Base-by-base conservation (phyloP, 805 yeast species). In the Yamadazyma scolyti region DNA sequence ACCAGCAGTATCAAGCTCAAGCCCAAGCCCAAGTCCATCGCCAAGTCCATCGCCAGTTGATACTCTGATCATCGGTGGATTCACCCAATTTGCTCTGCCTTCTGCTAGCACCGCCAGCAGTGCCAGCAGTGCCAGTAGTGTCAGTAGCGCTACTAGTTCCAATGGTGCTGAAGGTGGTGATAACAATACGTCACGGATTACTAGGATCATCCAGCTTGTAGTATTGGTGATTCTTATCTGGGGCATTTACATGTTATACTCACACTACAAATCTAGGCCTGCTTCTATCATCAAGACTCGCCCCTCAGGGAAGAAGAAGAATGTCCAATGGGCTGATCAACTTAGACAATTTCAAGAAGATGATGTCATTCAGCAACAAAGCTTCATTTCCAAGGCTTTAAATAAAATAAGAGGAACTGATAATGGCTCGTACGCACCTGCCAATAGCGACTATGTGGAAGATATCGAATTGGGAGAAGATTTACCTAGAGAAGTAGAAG, bases 241-340 rank as follows among this genome's bases (percentile, higher is more conserved):
- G 71, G 70, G 69, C 4, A 28, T 64, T 5, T 63, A 60, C 39
- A 53, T 63, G 10, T 47, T 65, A 24, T 64, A 64, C 43, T 33
- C 57, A 6, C 49, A 63, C 5, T 64, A 61, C 48, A 51, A 43
- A 31, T 51, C 68, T 17, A 43, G 58, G 28, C 69, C 71, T 10
- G 50, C 68, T 7, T 63, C 70, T 4, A 66, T 66, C 28, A 65
- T 66, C 43, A 62, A 60, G 33, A 52, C 63, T 5, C 46, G 61
- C 4, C 38, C 58, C 4, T 32, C 54, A 9, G 55, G 57, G 1
- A 57, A 52, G 31, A 65, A 63, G 51, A 66, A 66, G 47, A 65
- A 65, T 30, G 73, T 66, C 10, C 71, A 60, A 47, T 66, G 73
- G 73, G 71, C 71, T 8, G 71, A 66, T 38, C 67, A 63, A 45